Conservation (phyloP, 1,139 yeast genomes). For the Tardiomyces depauwii region DNA sequence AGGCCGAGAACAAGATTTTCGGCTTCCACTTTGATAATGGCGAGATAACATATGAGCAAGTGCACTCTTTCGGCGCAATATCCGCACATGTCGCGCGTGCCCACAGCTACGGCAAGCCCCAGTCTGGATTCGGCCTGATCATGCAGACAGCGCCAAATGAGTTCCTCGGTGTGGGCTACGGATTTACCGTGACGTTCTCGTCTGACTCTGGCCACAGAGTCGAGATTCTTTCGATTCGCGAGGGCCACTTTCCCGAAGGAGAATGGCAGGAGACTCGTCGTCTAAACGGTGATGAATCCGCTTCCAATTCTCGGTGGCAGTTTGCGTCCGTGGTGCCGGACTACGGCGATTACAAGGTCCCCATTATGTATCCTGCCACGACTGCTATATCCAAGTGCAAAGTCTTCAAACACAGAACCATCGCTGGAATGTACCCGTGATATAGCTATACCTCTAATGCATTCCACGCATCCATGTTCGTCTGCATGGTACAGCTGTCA, state of each 20-base stretch:
- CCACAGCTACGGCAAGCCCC: slow-evolving; percentile 5
- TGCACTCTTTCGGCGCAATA: slow-evolving; percentile 1
- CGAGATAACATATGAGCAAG: neutral
- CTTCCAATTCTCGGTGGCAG: slow-evolving; percentile 3
- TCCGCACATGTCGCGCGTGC: slow-evolving; percentile 3
- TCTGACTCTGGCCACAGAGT: slow-evolving; percentile 1
- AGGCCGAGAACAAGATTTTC: slow-evolving; percentile 3
- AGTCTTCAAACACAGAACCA: neutral
- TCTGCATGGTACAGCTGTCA: no score
- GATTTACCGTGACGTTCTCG: slow-evolving; percentile 4
- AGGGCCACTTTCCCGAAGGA: slow-evolving; percentile 3
- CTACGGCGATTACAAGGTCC: slow-evolving; percentile 3
- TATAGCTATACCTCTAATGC: no score
- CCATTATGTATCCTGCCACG: neutral
- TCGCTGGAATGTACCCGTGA: neutral
- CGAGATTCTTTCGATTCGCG: slow-evolving; percentile 3
- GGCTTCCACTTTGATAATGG: slow-evolving; percentile 7
- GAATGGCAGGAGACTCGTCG: slow-evolving; percentile 4
- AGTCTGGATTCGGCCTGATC: slow-evolving; percentile 5
- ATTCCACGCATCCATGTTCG: no score
- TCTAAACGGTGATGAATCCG: slow-evolving; percentile 6
- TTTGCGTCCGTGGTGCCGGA: slow-evolving; percentile 3
- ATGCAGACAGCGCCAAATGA: slow-evolving; percentile 3
- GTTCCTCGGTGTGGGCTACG: slow-evolving; percentile 6
- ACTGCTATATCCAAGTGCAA: neutral